Evolutionary conservation across 2,329 filamentous ascomycete genomes (phyloP).

Genomic region (Alternaria triticina): DNA sequence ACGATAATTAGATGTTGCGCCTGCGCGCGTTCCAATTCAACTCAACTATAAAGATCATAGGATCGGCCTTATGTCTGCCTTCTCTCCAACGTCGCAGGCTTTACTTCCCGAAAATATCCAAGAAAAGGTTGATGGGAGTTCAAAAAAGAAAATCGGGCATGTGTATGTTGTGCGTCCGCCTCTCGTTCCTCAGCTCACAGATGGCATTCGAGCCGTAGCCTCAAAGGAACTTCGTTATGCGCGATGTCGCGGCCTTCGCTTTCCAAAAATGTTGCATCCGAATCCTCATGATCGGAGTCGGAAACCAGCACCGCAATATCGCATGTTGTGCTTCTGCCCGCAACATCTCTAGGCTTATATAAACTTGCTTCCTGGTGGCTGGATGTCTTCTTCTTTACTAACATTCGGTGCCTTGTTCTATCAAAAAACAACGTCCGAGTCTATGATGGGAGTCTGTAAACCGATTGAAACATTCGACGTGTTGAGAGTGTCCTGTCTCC

Average conservation of each 20-base stretch:
- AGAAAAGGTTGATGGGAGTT: neutral
- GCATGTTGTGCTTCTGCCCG: neutral
- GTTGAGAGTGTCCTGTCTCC: neutral
- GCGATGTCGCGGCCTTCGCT: neutral
- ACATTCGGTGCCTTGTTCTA: neutral
- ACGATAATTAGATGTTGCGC: neutral
- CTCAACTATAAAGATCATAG: no score
- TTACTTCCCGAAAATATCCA: neutral
- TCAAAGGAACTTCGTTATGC: fast-evolving
- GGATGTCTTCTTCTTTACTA: neutral
- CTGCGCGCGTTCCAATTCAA: no score
- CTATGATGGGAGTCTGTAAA: neutral
- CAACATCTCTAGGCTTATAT: neutral
- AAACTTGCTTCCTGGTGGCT: neutral
- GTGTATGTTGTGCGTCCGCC: neutral
- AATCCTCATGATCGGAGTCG: no score
- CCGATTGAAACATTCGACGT: neutral
- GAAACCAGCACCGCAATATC: no score
- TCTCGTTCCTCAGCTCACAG: neutral
- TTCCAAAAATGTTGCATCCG: fast-evolving
- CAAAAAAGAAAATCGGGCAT: neutral
- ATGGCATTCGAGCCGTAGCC: neutral
- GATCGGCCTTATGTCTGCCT: neutral
- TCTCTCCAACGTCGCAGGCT: neutral
- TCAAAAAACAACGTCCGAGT: neutral